Evolutionary conservation across 495 filamentous ascomycete genomes (phyloP), one percentile per base, ranked within the genome.

Genomic region (Neurospora tetraspora): DNA sequence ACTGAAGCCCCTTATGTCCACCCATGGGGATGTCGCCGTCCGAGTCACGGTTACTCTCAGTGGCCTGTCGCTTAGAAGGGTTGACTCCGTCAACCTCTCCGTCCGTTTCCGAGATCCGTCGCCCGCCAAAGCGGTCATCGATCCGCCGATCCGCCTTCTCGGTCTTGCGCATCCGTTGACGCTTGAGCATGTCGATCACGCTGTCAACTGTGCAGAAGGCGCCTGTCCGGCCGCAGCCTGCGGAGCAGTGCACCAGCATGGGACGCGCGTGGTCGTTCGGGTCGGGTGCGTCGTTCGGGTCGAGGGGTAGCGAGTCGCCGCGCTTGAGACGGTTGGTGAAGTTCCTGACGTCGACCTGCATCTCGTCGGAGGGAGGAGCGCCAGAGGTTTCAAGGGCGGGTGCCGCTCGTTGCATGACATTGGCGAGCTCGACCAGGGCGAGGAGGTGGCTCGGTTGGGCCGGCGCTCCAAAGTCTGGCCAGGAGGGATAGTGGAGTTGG

Each of bases 131-230:
- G 27, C 87, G 84, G 4, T 75, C 75, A 14, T 79, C 75, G 20
- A 76, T 77, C 27, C 78, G 75, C n/a, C 73, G 81, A 69, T 77
- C 77, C 9, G 77, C 76, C 74, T 80, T 73, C 69, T 78, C 81
- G 4, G 72, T 69, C 7, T 74, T 69, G 14, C 73, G 78, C 70
- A 83, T 74, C 39, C 89, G 87, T 78, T 97, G 94, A 39, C 91
- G 88, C 82, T 95, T 96, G 45, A 99, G 81, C 89, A 97, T 96
- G 79, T 95, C 93, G 69, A 98, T 88, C 14, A 98, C 96, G 69
- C 90, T 94, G 78, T 98, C 96, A 37, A 98, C 93, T 0, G 96
- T 96, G 80, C 96, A 99, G 74, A 99, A 99, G 0, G 96, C 93
- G 5, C 96, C 96, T 0, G 96, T 99, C 6, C 96, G 90, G 5